phyloP scores from a whole-genome alignment of 2,329 filamentous ascomycete genomes.

The Fusarium sp. region DNA sequence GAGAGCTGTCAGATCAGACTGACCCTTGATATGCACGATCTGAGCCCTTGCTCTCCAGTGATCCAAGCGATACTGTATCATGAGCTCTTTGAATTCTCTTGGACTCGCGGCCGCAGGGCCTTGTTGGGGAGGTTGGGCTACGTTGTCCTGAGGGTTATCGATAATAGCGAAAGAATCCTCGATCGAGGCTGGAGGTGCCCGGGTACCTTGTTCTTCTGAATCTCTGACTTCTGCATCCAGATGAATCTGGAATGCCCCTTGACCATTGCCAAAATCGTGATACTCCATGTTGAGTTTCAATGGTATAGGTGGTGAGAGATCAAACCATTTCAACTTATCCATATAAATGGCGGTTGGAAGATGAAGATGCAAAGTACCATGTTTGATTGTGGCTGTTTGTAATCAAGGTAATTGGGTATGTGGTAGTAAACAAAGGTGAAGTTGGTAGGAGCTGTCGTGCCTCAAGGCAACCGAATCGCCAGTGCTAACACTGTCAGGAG shows the following conservation, averaged over 20 bases:
- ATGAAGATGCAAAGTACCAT: not conserved
- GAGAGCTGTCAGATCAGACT: conserved; percentile 38
- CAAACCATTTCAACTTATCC: not conserved
- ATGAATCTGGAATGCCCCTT: not conserved
- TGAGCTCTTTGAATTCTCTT: conserved; percentile 35
- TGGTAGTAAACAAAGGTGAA: conserved; percentile 9
- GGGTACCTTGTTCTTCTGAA: not conserved
- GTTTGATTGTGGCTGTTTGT: too few species aligned
- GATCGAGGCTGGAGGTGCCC: not conserved
- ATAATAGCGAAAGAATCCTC: not conserved
- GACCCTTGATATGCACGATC: conserved; percentile 27
- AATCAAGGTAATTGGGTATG: not conserved
- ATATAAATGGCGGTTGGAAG: not conserved
- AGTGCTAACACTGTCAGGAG: conserved; percentile 12
- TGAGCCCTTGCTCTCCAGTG: conserved; percentile 37
- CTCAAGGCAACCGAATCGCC: conserved; percentile 6
- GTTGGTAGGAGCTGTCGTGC: not conserved
- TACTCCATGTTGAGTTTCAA: conserved; percentile 11
- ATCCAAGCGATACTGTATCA: conserved; percentile 36
- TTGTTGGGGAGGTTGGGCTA: not conserved
- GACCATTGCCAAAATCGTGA: not conserved
- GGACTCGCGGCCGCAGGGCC: not conserved
- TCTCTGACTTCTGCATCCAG: not conserved
- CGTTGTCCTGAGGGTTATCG: not conserved
- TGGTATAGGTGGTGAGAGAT: not conserved